A percentile compares a stretch with the other conserved stretches of the same genome.
These are phyloP conservation scores for Bruguiera hainesii DNA, from an alignment of 441 rosid species.

Conservation along the genomic window DNA sequence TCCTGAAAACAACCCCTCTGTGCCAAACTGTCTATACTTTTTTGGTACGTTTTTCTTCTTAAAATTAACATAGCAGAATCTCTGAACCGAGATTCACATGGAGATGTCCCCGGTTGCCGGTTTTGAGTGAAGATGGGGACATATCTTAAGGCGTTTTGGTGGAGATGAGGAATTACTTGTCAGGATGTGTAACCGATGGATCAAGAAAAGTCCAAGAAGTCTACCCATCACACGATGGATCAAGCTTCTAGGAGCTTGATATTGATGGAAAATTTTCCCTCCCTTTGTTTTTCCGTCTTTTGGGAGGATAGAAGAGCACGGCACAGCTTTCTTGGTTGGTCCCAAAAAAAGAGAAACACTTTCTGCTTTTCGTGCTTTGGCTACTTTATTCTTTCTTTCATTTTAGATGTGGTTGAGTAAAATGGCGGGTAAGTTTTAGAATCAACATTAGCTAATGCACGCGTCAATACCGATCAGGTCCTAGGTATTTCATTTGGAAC, in stretches of 20 bases:
- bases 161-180: slow-evolving; percentile 11
- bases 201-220: slow-evolving; percentile 16
- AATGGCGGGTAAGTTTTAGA: slow-evolving; percentile 14
- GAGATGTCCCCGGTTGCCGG: no score
- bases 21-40: no score
- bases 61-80: no score
- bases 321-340: background rate
- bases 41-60: no score
- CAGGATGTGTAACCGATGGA: slow-evolving; percentile 6
- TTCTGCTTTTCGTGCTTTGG: background rate
- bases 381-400: slow-evolving; percentile 2
- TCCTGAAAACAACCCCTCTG: no score
- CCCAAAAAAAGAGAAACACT: no score
- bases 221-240: slow-evolving; percentile 11
- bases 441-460: slow-evolving; percentile 8
- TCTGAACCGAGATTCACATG: no score
- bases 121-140: no score
- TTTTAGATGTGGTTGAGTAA: background rate
- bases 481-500: background rate
- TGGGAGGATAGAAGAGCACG: slow-evolving; percentile 13
- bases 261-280: slow-evolving; percentile 3
- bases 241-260: no score
- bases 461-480: background rate
- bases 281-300: slow-evolving; percentile 13
- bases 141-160: background rate